phyloP scores from a whole-genome alignment of 176 grass and related monocot genomes.

The Otatea glauca region DNA sequence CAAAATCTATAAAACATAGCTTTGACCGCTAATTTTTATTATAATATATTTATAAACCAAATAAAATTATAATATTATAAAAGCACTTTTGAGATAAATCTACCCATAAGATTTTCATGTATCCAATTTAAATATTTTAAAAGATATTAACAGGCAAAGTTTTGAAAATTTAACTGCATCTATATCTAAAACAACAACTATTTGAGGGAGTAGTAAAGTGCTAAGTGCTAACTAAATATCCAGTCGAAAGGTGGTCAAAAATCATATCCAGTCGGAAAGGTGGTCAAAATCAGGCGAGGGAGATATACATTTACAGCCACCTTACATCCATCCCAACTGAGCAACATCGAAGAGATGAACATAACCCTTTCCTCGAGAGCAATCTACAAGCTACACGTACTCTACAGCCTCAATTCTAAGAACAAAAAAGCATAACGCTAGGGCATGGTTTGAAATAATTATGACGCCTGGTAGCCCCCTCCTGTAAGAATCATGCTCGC shows the following conservation, averaged over 20 bases:
- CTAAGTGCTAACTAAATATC: not conserved
- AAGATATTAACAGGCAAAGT: too few species aligned
- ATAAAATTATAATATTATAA: too few species aligned
- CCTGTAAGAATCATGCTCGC: not conserved
- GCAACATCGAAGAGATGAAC: not conserved
- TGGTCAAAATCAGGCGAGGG: constrained; percentile 28
- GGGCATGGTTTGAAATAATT: constrained; percentile 19
- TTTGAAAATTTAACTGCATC: too few species aligned
- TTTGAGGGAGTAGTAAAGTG: not conserved
- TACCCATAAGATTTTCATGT: too few species aligned
- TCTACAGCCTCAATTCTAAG: not conserved
- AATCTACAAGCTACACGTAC: constrained; percentile 17
- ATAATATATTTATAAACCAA: too few species aligned
- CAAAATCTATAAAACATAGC: too few species aligned
- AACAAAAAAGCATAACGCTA: not conserved
- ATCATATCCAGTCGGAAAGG: not conserved
- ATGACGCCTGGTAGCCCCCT: not conserved
- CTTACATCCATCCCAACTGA: not conserved
- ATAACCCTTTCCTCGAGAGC: not conserved
- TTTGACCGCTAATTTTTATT: too few species aligned
- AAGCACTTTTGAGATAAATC: too few species aligned
- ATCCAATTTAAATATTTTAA: too few species aligned
- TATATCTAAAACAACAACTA: too few species aligned
- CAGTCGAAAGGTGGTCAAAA: not conserved
- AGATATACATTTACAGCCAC: constrained; percentile 35